Conservation (phyloP, 768 basidiomycete genomes). For the Pleurotus tuber-regium region DNA sequence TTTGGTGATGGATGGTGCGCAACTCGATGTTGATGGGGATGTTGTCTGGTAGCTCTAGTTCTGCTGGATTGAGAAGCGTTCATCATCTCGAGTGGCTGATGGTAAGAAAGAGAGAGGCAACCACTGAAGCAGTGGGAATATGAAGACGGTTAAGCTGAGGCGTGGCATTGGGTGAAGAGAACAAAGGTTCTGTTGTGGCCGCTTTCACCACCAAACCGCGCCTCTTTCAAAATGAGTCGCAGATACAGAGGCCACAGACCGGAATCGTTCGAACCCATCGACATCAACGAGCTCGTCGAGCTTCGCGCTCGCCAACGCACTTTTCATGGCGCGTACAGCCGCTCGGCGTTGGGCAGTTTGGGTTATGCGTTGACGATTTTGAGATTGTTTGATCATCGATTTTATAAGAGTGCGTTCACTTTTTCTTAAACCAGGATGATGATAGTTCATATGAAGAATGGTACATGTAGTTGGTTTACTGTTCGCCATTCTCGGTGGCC, state of each 20-base stretch:
- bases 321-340: conserved; percentile 78
- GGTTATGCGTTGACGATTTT: conserved; percentile 74
- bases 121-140: too few relatives aligned
- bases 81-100: too few relatives aligned
- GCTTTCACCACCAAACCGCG: too few relatives aligned
- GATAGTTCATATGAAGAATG: conserved; percentile 4
- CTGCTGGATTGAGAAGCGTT: too few relatives aligned
- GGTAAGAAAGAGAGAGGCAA: too few relatives aligned
- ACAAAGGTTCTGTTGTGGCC: too few relatives aligned
- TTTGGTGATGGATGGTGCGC: too few relatives aligned
- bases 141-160: too few relatives aligned
- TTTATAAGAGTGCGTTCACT: conserved; percentile 55
- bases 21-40: too few relatives aligned
- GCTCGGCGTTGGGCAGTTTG: conserved; percentile 71
- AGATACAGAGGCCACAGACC: conserved; percentile 37
- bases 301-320: conserved; percentile 79
- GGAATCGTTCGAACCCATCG: conserved; percentile 49
- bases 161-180: too few relatives aligned
- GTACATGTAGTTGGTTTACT: conserved; percentile 56
- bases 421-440: neutral
- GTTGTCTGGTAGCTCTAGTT: too few relatives aligned
- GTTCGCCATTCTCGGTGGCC: conserved; percentile 57
- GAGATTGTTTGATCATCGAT: conserved; percentile 73
- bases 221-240: neutral
- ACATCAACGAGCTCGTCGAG: conserved; percentile 65